A percentile compares a stretch with the other conserved stretches of the same genome.
phyloP scores from a whole-genome alignment of 306 rosid species.

The Cajanus cajan region DNA sequence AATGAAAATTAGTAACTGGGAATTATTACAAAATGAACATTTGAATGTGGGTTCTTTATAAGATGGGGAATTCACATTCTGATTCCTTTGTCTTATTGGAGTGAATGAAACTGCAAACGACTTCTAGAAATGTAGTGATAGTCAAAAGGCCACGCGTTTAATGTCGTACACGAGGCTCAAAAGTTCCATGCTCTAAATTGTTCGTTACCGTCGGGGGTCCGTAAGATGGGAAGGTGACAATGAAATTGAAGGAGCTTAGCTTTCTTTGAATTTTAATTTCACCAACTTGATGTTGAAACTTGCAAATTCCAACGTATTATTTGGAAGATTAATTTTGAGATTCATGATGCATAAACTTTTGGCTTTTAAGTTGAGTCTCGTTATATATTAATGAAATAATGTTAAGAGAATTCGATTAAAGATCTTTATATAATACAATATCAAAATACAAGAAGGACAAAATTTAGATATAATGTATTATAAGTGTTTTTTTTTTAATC shows the following conservation, averaged over 20 bases:
- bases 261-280: background rate
- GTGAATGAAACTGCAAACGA: slow-evolving; percentile 4
- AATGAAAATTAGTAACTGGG: background rate
- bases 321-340: background rate
- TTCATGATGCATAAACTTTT: background rate
- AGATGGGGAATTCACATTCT: slow-evolving; percentile 17
- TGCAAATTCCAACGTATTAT: background rate
- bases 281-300: too few species aligned
- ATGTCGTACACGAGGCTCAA: background rate
- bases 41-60: background rate
- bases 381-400: background rate
- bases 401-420: background rate
- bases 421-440: background rate
- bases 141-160: slow-evolving; percentile 16
- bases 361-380: background rate
- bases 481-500: too few species aligned
- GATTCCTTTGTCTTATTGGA: slow-evolving; percentile 28
- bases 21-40: background rate
- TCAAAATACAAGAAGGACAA: too few species aligned
- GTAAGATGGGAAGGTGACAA: background rate
- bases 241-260: background rate
- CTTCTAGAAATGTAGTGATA: slow-evolving; percentile 1
- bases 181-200: background rate
- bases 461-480: too few species aligned
- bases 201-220: background rate